Evolutionary conservation across 2,329 filamentous ascomycete genomes (phyloP).

Genomic region (Botryotinia globosa): DNA sequence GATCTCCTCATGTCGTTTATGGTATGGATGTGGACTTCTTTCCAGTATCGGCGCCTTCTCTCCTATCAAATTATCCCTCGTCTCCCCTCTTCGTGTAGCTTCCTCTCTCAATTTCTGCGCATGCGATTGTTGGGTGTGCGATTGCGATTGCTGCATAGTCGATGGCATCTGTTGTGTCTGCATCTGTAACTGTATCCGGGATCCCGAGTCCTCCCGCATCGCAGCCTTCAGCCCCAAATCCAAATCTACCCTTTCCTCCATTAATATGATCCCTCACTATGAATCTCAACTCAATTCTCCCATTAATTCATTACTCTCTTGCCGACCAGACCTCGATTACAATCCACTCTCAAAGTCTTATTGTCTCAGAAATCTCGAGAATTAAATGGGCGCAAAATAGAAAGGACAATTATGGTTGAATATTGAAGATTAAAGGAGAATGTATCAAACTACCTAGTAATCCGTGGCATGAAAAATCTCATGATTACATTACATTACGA

Average conservation of each 20-base stretch:
- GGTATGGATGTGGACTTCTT: slow-evolving; percentile 67
- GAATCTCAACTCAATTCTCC: not conserved
- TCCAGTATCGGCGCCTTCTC: slow-evolving; percentile 25
- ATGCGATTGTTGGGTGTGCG: slow-evolving; percentile 11
- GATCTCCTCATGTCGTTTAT: slow-evolving; percentile 56
- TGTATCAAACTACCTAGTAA: not conserved
- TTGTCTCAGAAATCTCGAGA: not conserved
- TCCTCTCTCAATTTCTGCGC: slow-evolving; percentile 21
- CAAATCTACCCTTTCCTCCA: not conserved
- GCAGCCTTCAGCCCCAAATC: not conserved
- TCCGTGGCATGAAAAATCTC: not conserved
- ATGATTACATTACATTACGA: not conserved
- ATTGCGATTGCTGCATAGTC: not conserved
- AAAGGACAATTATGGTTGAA: not conserved
- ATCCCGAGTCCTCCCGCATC: not conserved
- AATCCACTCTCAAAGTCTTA: not conserved
- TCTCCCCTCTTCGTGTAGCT: slow-evolving; percentile 17
- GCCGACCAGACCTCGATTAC: not conserved
- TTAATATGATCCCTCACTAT: not conserved
- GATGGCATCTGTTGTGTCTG: not conserved
- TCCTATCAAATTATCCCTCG: not conserved
- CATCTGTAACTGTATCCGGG: not conserved
- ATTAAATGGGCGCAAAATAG: not conserved
- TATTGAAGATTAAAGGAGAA: not conserved
- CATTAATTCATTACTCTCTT: not conserved